phyloP scores from a whole-genome alignment of 768 basidiomycete species.

The Holtermanniella nyarrowii region DNA sequence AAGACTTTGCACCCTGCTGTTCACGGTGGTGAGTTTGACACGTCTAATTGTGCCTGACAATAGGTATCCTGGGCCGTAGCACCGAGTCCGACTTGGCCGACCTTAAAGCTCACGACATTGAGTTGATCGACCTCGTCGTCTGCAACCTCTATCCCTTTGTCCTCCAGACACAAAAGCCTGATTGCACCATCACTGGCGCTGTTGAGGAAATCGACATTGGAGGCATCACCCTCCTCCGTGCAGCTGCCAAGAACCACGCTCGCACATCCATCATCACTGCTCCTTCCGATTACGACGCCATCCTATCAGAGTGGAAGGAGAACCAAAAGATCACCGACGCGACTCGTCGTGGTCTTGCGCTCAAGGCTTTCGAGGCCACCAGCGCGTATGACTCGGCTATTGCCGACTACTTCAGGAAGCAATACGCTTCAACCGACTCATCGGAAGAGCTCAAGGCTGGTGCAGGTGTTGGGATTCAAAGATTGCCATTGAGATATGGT shows the following conservation, averaged over 20 bases:
- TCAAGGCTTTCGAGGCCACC: constrained; percentile 97
- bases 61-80: constrained; percentile 86
- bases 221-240: constrained; percentile 91
- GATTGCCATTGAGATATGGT: constrained; percentile 80
- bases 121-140: constrained; percentile 90
- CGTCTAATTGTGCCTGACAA: not conserved
- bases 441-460: constrained; percentile 53
- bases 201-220: constrained; percentile 99
- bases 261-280: constrained; percentile 61
- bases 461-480: constrained; percentile 55
- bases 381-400: constrained; percentile 92
- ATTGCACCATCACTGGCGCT: constrained; percentile 80
- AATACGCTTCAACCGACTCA: constrained; percentile 74
- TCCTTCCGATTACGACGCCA: constrained; percentile 64
- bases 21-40: constrained; percentile 64
- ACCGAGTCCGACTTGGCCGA: constrained; percentile 85
- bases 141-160: constrained; percentile 99
- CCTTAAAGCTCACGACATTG: constrained; percentile 68
- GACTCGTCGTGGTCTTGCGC: constrained; percentile 66
- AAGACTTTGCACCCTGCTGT: constrained; percentile 97
- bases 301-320: constrained; percentile 65
- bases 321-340: constrained; percentile 61
- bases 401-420: constrained; percentile 88
- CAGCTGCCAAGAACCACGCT: constrained; percentile 95
- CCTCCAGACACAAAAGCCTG: constrained; percentile 65